Evolutionary conservation across 83 land plant species (phyloP).

Genomic region (Larix sibirica): DNA sequence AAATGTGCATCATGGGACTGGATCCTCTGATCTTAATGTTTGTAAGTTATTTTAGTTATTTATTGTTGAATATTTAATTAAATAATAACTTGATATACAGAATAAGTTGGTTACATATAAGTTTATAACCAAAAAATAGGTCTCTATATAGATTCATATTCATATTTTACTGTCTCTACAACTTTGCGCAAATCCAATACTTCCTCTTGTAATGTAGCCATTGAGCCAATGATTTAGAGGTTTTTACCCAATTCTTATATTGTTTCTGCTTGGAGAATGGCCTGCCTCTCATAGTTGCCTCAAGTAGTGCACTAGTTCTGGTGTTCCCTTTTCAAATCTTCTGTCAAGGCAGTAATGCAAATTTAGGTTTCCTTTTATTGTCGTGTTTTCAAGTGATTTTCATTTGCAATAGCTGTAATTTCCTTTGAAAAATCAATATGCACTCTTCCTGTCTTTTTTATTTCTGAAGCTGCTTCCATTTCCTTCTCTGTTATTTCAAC

Average conservation of each 20-base stretch:
- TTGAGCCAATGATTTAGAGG: slow-evolving; percentile 57
- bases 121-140: too few species aligned
- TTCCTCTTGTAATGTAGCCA: slow-evolving; percentile 56
- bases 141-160: slow-evolving; percentile 32
- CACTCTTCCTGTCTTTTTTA: slow-evolving; percentile 53
- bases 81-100: too few species aligned
- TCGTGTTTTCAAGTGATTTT: slow-evolving; percentile 35
- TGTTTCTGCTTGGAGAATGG: slow-evolving; percentile 89
- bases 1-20: not conserved
- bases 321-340: slow-evolving; percentile 73
- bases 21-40: not conserved
- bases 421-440: slow-evolving; percentile 46
- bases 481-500: slow-evolving; percentile 50
- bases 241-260: slow-evolving; percentile 80
- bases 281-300: slow-evolving; percentile 98
- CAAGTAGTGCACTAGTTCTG: slow-evolving; percentile 85
- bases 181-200: slow-evolving; percentile 52
- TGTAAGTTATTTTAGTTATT: too few species aligned
- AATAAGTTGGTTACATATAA: too few species aligned
- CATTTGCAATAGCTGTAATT: slow-evolving; percentile 46
- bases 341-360: slow-evolving; percentile 62
- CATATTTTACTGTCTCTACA: slow-evolving; percentile 50
- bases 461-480: slow-evolving; percentile 33
- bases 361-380: slow-evolving; percentile 56
- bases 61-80: too few species aligned